phyloP scores from a whole-genome alignment of 2,329 filamentous ascomycete species.

The Paecilomyces sp. region DNA sequence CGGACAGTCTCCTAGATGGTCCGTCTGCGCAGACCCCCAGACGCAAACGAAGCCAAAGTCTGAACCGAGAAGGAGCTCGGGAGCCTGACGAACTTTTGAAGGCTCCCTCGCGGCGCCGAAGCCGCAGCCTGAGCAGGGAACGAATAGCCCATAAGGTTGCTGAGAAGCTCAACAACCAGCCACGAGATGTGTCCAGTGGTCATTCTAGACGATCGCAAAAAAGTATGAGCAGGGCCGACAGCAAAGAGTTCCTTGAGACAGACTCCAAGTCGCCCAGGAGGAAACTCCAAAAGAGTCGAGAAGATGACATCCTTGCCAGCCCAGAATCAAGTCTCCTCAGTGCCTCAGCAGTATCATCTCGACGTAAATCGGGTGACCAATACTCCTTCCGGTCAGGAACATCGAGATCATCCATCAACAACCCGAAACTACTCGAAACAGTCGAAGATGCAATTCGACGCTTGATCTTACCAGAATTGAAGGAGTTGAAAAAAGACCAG shows the following conservation, averaged over 20 bases:
- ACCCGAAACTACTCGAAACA: slow-evolving; percentile 81
- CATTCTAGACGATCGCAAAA: slow-evolving; percentile 36
- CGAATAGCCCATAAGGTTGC: slow-evolving; percentile 62
- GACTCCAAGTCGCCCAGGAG: slow-evolving; percentile 40
- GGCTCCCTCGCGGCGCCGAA: slow-evolving; percentile 51
- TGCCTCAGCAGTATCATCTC: slow-evolving; percentile 46
- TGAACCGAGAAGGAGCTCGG: slow-evolving; percentile 32
- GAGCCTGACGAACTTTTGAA: slow-evolving; percentile 45
- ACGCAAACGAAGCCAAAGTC: slow-evolving; percentile 45
- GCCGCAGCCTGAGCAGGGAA: slow-evolving; percentile 59
- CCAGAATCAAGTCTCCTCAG: slow-evolving; percentile 58
- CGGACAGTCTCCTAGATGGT: slow-evolving; percentile 62
- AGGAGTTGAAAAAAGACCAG: slow-evolving; percentile 83
- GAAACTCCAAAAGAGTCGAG: slow-evolving; percentile 43
- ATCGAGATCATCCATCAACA: slow-evolving; percentile 74
- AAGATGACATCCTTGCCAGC: slow-evolving; percentile 48
- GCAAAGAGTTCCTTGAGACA: slow-evolving; percentile 38
- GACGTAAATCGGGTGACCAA: slow-evolving; percentile 49
- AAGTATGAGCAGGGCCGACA: slow-evolving; percentile 39
- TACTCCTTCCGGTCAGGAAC: slow-evolving; percentile 52
- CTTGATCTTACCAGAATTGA: slow-evolving; percentile 84
- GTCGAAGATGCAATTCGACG: slow-evolving; percentile 90
- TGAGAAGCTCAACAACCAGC: slow-evolving; percentile 55
- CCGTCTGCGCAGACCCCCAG: slow-evolving; percentile 27
- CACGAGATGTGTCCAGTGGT: slow-evolving; percentile 37